Evolutionary conservation across 805 yeast genomes (phyloP), one percentile per base, ranked within the genome.

Genomic region (Lipomyces orientalis): DNA sequence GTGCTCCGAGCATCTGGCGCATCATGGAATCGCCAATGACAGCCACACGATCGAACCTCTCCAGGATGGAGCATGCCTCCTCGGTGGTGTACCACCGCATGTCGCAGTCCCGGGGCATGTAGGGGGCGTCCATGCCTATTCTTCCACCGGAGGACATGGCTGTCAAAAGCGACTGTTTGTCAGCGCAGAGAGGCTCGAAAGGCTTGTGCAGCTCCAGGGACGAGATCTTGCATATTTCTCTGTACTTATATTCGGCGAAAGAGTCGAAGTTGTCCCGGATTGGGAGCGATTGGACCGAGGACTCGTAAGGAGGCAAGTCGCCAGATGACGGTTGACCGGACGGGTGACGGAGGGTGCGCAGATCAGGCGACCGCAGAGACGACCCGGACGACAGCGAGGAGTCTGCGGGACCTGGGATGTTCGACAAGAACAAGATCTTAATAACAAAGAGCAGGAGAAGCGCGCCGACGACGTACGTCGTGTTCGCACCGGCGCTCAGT

Each of bases 71-170:
- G 33, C 72, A 69, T 0, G 67, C 61, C 54, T 69, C 72, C 51
- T 67, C 66, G 51, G 72, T 64, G 0, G 72, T 67, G 58, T 54
- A 69, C 72, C 72, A 69, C 16, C 72, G 69, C 72, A 69, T 69
- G 64, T 69, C 72, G 34, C 72, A 69, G 58, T 67, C 72, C 10
- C 72, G 65, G 19, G 72, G 71, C 68, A 67, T 69, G 62, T 69
- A 69, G 19, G 72, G 71, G 39, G 72, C 72, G 52, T 69, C 72
- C 16, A 69, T 64, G 43, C 72, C 72, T 49, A 67, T 58, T 5
- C 72, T 60, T 12, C 72, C 72, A 8, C 72, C 72, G 35, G 54
- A 56, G 43, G 71, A 67, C 72, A 69, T 69, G 43, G 72, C 72
- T 19, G 65, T 60, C 43, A 69, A 33, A 29, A 67, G 65, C 22